Percentiles rank a stretch among this genome's conserved stretches.
Conservation (phyloP, 2,329 filamentous ascomycete species). For the Sordariomycetes sp. region DNA sequence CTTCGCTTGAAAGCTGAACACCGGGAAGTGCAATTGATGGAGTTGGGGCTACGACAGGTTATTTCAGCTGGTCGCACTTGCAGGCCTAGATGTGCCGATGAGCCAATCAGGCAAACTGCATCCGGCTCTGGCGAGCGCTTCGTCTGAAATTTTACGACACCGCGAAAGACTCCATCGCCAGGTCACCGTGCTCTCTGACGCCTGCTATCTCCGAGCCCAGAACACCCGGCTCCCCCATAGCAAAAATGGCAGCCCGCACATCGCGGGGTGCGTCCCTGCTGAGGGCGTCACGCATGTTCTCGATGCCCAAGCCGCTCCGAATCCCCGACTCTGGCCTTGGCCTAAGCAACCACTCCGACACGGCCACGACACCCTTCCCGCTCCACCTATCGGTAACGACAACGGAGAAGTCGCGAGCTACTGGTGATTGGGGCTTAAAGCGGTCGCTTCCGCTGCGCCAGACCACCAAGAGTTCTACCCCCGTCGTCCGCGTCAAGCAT, state of each 20-base stretch:
- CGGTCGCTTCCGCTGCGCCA: conserved; percentile 65
- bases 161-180: neutral
- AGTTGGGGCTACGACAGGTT: neutral
- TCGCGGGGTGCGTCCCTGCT: conserved; percentile 59
- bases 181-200: neutral
- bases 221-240: neutral
- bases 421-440: conserved; percentile 91
- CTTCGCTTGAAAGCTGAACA: neutral
- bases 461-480: conserved; percentile 58
- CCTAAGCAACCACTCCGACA: conserved; percentile 20
- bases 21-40: neutral
- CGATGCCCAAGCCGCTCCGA: conserved; percentile 65
- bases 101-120: neutral
- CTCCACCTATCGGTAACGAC: conserved; percentile 73
- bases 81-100: neutral
- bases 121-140: neutral
- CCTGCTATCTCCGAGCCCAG: neutral
- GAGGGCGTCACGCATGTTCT: conserved; percentile 80
- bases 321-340: conserved; percentile 36
- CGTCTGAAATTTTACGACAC: neutral
- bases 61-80: neutral
- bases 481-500: conserved; percentile 61
- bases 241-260: conserved; percentile 14
- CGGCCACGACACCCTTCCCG: conserved; percentile 60
- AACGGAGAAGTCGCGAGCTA: conserved; percentile 54